phyloP scores from a whole-genome alignment of 306 rosid genomes.

The Aeschynomene evenia region DNA sequence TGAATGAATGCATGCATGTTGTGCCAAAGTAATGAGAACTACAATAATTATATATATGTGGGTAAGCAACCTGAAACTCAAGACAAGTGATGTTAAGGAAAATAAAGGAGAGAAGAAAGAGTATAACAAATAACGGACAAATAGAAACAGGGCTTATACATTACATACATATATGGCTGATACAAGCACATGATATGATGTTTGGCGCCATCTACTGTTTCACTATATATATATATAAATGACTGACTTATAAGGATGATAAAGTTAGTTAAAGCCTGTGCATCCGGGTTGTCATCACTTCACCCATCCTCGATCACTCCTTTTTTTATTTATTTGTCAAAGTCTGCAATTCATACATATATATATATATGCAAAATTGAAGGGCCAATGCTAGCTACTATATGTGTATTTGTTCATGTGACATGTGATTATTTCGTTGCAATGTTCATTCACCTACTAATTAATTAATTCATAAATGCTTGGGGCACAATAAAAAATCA shows the following conservation, averaged over 20 bases:
- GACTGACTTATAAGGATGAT: too few species aligned
- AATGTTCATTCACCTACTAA: slow-evolving; percentile 29
- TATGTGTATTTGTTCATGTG: neutral
- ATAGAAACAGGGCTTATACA: too few species aligned
- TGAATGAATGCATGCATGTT: slow-evolving; percentile 7
- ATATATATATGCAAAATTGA: slow-evolving; percentile 13
- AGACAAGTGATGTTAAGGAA: neutral
- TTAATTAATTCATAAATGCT: too few species aligned
- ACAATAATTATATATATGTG: neutral
- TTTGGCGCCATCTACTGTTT: slow-evolving; percentile 21
- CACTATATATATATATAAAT: too few species aligned
- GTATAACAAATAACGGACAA: neutral
- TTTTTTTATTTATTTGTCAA: slow-evolving; percentile 1
- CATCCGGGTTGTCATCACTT: slow-evolving; percentile 29
- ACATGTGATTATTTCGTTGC: slow-evolving; percentile 26
- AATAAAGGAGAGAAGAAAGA: slow-evolving; percentile 12
- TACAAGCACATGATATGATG: too few species aligned
- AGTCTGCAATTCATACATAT: too few species aligned
- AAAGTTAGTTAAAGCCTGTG: slow-evolving; percentile 34
- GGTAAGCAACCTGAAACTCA: slow-evolving; percentile 3
- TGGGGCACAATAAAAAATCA: too few species aligned
- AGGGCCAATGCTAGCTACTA: neutral
- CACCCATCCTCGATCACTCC: too few species aligned
- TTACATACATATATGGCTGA: too few species aligned
- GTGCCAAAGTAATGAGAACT: neutral